Percentiles rank a stretch among this genome's conserved stretches.
Evolutionary conservation across 345 rosid species (phyloP).

Genomic region (Moringa oleifera): DNA sequence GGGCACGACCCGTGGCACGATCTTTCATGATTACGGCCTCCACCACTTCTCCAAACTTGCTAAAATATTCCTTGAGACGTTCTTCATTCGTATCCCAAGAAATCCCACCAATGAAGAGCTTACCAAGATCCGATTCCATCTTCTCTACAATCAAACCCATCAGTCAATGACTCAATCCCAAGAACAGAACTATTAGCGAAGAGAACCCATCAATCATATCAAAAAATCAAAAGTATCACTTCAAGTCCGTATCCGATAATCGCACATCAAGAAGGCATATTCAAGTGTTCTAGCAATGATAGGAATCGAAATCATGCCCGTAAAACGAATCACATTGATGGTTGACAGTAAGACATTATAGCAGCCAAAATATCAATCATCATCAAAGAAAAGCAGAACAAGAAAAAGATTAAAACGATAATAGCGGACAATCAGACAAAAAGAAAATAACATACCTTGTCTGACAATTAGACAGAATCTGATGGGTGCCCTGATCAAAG

Average conservation of each 20-base stretch:
- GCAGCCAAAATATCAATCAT: background rate
- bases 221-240: conserved; percentile 7
- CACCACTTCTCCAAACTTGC: conserved; percentile 81
- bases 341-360: background rate
- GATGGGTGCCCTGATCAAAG: conserved; percentile 42
- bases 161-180: conserved; percentile 29
- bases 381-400: background rate
- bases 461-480: conserved; percentile 46
- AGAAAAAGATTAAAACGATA: conserved; percentile 33
- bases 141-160: conserved; percentile 42
- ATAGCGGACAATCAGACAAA: conserved; percentile 21
- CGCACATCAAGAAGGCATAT: conserved; percentile 1
- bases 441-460: conserved; percentile 30
- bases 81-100: conserved; percentile 99
- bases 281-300: conserved; percentile 13
- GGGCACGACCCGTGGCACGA: conserved; percentile 91
- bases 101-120: conserved; percentile 98
- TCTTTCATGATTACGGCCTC: conserved; percentile 98
- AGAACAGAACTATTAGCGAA: conserved; percentile 1
- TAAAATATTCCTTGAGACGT: conserved; percentile 76
- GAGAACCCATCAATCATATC: conserved; percentile 12
- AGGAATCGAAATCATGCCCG: conserved; percentile 10
- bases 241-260: conserved; percentile 15
- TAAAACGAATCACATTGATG: conserved; percentile 1
- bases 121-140: conserved; percentile 99